Conservation (phyloP, 73 alveolate species). For the Blepharisma stoltei region DNA sequence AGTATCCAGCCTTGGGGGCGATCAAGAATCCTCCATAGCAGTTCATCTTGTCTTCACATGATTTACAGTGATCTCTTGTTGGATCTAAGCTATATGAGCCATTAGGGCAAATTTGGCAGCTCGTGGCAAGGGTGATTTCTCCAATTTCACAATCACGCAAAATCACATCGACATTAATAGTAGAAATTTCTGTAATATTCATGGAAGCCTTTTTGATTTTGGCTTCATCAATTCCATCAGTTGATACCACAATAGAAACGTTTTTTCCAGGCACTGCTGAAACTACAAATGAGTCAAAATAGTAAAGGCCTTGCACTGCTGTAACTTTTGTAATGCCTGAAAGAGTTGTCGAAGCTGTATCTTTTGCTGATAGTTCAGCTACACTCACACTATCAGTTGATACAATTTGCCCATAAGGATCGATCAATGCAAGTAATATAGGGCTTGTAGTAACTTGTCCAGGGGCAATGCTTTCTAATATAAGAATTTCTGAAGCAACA, state of each 20-base stretch:
- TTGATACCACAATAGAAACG: not conserved
- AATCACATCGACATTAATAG: not conserved
- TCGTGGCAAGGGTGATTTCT: not conserved
- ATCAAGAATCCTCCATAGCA: constrained; percentile 59
- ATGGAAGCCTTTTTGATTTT: too few relatives aligned
- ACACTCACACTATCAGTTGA: not conserved
- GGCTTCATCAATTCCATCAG: not conserved
- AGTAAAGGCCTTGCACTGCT: constrained; percentile 1
- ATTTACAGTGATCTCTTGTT: too few relatives aligned
- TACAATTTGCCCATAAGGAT: not conserved
- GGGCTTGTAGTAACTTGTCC: not conserved
- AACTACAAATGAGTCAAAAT: not conserved
- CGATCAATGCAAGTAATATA: not conserved
- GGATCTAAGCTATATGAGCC: too few relatives aligned
- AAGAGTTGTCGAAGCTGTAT: not conserved
- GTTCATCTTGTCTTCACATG: not conserved
- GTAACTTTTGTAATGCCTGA: not conserved
- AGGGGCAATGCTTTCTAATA: not conserved
- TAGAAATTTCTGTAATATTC: not conserved
- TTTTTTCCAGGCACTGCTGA: not conserved
- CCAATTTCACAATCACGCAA: constrained; percentile 3
- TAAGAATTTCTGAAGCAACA: too few relatives aligned
- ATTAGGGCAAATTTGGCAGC: not conserved
- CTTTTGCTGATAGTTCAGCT: not conserved
- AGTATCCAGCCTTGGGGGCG: constrained; percentile 63